Base-by-base conservation (phyloP, 495 filamentous ascomycete species). In the Hypomontagnella submonticulosa region DNA sequence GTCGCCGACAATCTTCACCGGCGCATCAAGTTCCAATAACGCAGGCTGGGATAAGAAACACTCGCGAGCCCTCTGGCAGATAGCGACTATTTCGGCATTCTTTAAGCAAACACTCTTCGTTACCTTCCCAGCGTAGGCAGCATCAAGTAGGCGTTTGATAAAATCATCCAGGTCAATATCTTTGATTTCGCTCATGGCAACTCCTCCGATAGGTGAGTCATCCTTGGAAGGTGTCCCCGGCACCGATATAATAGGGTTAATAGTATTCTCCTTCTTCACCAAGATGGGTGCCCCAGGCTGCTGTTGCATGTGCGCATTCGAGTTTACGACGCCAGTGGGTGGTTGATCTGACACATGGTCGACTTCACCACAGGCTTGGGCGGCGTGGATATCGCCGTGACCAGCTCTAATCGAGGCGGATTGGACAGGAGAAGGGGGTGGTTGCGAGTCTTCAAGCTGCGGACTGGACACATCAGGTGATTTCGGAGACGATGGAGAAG, bases 1-100 rank as follows among this genome's bases (percentile, higher is more conserved):
- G 77, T 99, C 95, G 9, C 95, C 95, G 11, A 99, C 95, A 65
- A 99, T 97, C 80, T 99, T 99, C 66, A 99, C 96, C 2, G 95
- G 96, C n/a, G 96, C 89, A 53, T 92, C 87, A 54, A 99, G 83
- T 78, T 99, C 95, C 47, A 98, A 73, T 37, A 99, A 81, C 10
- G 95, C 92, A 12, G 95, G 96, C 75, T 99, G 95, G 8, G 88
- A 91, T 4, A 99, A 81, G 57, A 99, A 93, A 15, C 93, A 81
- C 77, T 98, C 95, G 16, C 92, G 85, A 1, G 89, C 92, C 10
- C 91, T 90, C 33, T 87, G 84, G 75, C 96, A 98, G 57, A 99
- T 93, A 20, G 93, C 92, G 36, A 85, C 89, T 56, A 99, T 98
- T 75, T 99, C 95, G 16, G 93, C 95, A 76, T 98, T 98, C 84